Conservation (phyloP, 2,329 filamentous ascomycete genomes). For the Diplodia seriata region DNA sequence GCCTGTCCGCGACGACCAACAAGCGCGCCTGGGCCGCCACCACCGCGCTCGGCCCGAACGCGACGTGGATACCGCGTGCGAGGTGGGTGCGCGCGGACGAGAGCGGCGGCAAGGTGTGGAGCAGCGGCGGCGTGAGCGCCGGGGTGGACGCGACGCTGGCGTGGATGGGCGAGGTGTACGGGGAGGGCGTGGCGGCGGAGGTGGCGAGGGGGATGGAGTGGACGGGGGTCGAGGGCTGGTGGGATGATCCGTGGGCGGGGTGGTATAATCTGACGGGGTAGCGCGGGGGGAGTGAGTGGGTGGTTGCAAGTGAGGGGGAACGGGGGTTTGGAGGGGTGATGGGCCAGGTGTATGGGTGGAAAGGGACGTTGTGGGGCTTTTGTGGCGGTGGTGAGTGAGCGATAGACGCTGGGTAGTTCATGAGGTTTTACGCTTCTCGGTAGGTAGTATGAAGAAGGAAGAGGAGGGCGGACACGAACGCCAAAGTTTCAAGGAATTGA, state of each 20-base stretch:
- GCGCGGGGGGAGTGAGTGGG: no score
- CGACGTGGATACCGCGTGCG: conserved; percentile 64
- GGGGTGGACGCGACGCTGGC: conserved; percentile 68
- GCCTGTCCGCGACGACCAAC: conserved; percentile 70
- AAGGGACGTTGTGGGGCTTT: no score
- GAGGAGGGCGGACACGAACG: no score
- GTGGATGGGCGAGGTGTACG: conserved; percentile 63
- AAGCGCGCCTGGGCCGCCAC: conserved; percentile 64
- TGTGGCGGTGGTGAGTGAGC: no score
- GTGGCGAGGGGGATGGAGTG: conserved; percentile 66
- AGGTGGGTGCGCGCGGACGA: conserved; percentile 65
- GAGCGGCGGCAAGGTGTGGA: conserved; percentile 66
- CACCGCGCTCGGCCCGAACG: conserved; percentile 51
- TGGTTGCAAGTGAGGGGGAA: not conserved
- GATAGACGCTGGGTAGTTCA: not conserved
- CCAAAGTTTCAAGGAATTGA: no score
- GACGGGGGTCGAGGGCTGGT: conserved; percentile 49
- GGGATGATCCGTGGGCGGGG: conserved; percentile 49
- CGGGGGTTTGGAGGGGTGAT: no score
- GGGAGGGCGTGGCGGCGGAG: conserved; percentile 56
- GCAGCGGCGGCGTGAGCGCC: conserved; percentile 67
- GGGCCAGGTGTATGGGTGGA: no score
- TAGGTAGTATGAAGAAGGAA: no score
- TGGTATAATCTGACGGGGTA: not conserved
- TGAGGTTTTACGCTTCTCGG: not conserved